Conservation (phyloP, 192 early-diverging fungal species). For the Backusella australiensis region DNA sequence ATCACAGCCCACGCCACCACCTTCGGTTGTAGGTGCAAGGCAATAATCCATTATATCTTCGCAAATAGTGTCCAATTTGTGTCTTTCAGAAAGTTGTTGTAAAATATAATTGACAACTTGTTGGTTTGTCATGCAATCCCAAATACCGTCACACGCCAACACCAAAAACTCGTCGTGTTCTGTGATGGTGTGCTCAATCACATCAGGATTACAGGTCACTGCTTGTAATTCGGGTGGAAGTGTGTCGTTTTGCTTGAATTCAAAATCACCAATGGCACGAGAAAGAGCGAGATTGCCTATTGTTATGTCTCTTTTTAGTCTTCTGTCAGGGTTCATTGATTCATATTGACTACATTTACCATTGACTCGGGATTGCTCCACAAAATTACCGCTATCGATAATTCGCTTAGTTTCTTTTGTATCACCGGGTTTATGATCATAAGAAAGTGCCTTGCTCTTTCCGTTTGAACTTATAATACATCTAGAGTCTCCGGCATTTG, state of each 20-base stretch:
- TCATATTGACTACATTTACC: conserved; percentile 46
- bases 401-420: conserved; percentile 85
- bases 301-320: neutral
- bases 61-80: conserved; percentile 64
- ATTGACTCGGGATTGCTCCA: conserved; percentile 82
- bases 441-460: conserved; percentile 72
- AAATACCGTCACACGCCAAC: conserved; percentile 98
- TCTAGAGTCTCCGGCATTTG: conserved; percentile 96
- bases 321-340: neutral
- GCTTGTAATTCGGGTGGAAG: conserved; percentile 86
- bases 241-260: conserved; percentile 89
- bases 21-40: conserved; percentile 83
- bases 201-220: conserved; percentile 89
- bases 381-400: conserved; percentile 89
- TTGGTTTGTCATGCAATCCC: conserved; percentile 95
- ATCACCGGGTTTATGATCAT: conserved; percentile 96
- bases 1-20: conserved; percentile 95
- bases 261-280: conserved; percentile 97
- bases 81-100: conserved; percentile 59
- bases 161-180: conserved; percentile 91
- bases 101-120: conserved; percentile 88
- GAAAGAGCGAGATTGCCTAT: conserved; percentile 92
- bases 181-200: conserved; percentile 55
- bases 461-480: conserved; percentile 83
- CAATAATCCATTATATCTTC: conserved; percentile 93